These are phyloP conservation scores for Ceratocystis destructans DNA, from an alignment of 2,329 filamentous ascomycete genomes.

Conservation along the genomic window DNA sequence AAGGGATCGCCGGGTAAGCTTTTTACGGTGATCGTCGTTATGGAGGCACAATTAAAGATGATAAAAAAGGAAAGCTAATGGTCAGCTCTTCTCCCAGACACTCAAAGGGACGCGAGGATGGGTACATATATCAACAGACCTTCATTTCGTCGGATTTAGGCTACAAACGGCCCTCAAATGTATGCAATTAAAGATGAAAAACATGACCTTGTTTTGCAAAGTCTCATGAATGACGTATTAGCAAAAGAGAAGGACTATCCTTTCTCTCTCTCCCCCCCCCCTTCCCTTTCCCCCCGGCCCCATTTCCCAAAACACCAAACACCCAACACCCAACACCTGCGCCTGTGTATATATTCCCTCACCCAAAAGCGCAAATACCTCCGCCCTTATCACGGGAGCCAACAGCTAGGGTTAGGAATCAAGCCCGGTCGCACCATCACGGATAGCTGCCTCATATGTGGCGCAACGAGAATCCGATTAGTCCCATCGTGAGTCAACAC, in stretches of 20 bases:
- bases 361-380: background rate
- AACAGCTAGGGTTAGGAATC: constrained; percentile 1
- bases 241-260: too few relatives aligned
- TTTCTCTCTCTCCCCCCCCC: too few relatives aligned
- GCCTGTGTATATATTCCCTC: background rate
- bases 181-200: background rate
- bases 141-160: background rate
- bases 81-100: too few relatives aligned
- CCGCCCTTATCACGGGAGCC: background rate
- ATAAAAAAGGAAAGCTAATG: too few relatives aligned
- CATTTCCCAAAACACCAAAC: background rate
- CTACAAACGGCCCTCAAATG: background rate
- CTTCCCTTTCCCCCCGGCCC: too few relatives aligned
- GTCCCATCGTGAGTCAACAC: constrained; percentile 2
- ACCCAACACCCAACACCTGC: background rate
- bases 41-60: background rate
- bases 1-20: background rate
- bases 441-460: constrained; percentile 4
- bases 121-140: background rate
- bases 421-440: constrained; percentile 5
- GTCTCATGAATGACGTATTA: too few relatives aligned
- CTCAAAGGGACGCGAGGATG: too few relatives aligned
- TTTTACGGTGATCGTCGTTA: background rate
- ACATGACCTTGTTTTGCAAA: too few relatives aligned
- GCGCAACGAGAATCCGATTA: constrained; percentile 7